Evolutionary conservation across 768 basidiomycete genomes (phyloP).

Genomic region (Clitopilus hobsonii): DNA sequence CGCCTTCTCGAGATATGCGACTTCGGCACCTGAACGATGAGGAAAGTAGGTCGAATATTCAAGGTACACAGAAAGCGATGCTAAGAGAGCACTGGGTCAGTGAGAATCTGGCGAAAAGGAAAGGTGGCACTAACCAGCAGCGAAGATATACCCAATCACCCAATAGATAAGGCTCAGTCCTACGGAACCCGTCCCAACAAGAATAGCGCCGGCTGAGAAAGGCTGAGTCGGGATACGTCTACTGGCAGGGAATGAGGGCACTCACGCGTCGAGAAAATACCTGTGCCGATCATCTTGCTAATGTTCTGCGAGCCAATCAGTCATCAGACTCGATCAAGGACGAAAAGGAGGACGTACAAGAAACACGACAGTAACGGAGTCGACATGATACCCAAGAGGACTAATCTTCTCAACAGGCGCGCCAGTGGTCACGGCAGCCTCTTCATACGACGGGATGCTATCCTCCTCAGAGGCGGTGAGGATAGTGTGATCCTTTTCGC

Average conservation of each 20-base stretch:
- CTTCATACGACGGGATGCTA: slow-evolving; percentile 21
- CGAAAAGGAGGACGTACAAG: slow-evolving; percentile 1
- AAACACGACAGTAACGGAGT: slow-evolving; percentile 14
- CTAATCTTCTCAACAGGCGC: slow-evolving; percentile 28
- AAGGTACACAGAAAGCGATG: slow-evolving; percentile 32
- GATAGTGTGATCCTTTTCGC: slow-evolving; percentile 12
- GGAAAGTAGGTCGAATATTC: slow-evolving; percentile 46
- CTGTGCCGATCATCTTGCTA: slow-evolving; percentile 35
- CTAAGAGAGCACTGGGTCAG: slow-evolving; percentile 4
- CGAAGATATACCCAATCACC: slow-evolving; percentile 32
- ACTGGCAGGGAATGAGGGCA: neutral
- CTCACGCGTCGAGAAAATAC: slow-evolving; percentile 27
- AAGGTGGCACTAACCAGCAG: slow-evolving; percentile 21
- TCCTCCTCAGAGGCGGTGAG: slow-evolving; percentile 10
- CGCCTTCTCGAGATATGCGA: slow-evolving; percentile 42
- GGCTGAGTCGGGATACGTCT: neutral
- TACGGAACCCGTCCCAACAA: slow-evolving; percentile 31
- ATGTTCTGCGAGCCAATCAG: slow-evolving; percentile 18
- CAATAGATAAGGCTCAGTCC: slow-evolving; percentile 35
- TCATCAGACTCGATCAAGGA: neutral
- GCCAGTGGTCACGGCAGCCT: slow-evolving; percentile 20
- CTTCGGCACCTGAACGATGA: slow-evolving; percentile 43
- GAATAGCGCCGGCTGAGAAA: slow-evolving; percentile 28
- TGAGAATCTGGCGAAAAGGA: slow-evolving; percentile 6
- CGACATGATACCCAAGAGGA: slow-evolving; percentile 30